These are phyloP conservation scores for Crotalaria pallida DNA, from an alignment of 306 rosid genomes.

Conservation along the genomic window DNA sequence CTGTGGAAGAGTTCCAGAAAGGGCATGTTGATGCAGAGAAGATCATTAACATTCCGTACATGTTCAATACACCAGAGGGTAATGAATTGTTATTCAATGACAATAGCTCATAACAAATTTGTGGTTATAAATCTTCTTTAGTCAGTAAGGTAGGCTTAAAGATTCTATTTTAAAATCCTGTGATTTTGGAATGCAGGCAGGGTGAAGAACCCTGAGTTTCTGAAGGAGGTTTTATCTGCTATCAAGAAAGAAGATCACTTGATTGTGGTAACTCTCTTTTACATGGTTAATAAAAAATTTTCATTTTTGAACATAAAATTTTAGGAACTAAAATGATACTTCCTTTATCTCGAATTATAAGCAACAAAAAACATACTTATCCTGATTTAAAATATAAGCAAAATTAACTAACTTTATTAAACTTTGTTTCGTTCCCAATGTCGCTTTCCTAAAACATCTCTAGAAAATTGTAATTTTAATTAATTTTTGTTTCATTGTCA, in stretches of 20 bases:
- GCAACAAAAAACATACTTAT: no score
- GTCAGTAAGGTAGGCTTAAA: not conserved
- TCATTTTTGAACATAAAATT: constrained; percentile 22
- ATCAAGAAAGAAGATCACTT: constrained; percentile 60
- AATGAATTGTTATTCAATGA: not conserved
- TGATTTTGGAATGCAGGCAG: constrained; percentile 40
- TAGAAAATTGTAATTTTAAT: no score
- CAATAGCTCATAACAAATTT: not conserved
- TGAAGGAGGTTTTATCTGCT: constrained; percentile 47
- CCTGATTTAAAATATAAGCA: no score
- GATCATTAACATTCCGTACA: constrained; percentile 67
- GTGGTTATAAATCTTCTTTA: not conserved
- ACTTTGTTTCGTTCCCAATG: no score
- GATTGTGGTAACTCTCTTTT: constrained; percentile 55
- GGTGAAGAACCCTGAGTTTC: constrained; percentile 65
- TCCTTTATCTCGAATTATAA: no score
- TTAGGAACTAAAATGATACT: no score
- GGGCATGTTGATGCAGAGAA: constrained; percentile 67
- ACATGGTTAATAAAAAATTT: not conserved
- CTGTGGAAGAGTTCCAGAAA: constrained; percentile 69
- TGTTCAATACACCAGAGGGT: constrained; percentile 70
- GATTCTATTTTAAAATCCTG: not conserved
- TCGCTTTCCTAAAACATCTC: no score
- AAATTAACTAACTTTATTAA: no score
- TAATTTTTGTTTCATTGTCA: no score